These are phyloP conservation scores for Quercus bicolor DNA, from an alignment of 306 rosid genomes.

Conservation along the genomic window DNA sequence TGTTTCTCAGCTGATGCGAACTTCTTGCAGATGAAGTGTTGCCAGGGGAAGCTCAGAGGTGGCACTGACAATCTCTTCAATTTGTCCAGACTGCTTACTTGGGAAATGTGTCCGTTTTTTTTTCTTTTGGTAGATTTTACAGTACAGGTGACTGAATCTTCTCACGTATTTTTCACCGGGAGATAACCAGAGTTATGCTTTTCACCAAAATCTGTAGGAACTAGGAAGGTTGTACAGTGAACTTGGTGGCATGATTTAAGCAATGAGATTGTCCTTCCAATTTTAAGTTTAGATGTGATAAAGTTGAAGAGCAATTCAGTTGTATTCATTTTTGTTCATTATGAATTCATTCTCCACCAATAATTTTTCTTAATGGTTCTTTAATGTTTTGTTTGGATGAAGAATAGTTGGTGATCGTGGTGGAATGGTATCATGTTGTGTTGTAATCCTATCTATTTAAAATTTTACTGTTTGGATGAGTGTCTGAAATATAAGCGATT, in stretches of 20 bases:
- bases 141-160: neutral
- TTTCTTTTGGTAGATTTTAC: conserved; percentile 9
- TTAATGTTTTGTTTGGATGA: no score
- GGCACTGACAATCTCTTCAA: neutral
- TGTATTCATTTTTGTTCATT: neutral
- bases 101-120: neutral
- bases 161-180: neutral
- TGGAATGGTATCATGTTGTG: no score
- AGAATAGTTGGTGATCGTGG: no score
- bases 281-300: neutral
- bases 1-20: conserved; percentile 46
- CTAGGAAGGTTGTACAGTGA: neutral
- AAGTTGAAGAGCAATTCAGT: neutral
- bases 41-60: neutral
- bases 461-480: no score
- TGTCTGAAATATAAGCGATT: no score
- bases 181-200: neutral
- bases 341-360: neutral
- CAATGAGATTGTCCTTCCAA: neutral
- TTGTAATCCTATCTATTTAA: no score
- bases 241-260: neutral
- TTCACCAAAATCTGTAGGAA: neutral
- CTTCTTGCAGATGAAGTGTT: conserved; percentile 18
- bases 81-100: neutral
- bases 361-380: no score